phyloP scores from a whole-genome alignment of 208 protist genomes.

The Paratrypanosoma confusum region DNA sequence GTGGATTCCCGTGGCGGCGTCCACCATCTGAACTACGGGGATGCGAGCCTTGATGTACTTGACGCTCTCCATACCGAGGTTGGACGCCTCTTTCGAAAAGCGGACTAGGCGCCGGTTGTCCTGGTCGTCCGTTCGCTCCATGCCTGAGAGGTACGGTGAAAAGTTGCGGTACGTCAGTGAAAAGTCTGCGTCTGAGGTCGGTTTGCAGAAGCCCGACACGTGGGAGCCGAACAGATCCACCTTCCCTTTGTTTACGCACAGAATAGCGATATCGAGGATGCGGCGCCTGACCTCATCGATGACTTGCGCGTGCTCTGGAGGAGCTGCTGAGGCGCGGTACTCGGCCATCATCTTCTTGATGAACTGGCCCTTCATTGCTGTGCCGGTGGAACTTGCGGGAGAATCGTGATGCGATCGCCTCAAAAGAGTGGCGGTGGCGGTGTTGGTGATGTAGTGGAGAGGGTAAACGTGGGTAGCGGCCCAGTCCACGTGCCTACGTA shows the following conservation, averaged over 20 bases:
- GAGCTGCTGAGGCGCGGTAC: constrained; percentile 30
- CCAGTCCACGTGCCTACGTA: no score
- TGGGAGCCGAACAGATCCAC: constrained; percentile 79
- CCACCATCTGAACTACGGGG: constrained; percentile 77
- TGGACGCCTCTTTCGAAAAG: constrained; percentile 56
- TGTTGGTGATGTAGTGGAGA: not conserved
- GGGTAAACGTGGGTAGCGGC: not conserved
- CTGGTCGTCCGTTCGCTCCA: constrained; percentile 47
- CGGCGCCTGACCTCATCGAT: constrained; percentile 48
- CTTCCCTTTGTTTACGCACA: constrained; percentile 73
- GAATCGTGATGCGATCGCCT: not conserved
- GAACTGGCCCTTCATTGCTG: constrained; percentile 22
- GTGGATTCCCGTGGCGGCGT: constrained; percentile 55
- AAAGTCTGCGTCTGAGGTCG: constrained; percentile 65
- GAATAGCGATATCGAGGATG: constrained; percentile 51
- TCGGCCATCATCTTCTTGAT: constrained; percentile 64
- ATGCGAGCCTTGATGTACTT: constrained; percentile 68
- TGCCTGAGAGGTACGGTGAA: constrained; percentile 67
- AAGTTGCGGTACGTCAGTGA: constrained; percentile 84
- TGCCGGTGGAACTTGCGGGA: not conserved
- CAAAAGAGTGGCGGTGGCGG: not conserved
- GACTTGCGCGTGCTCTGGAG: constrained; percentile 19
- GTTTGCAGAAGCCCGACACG: constrained; percentile 73
- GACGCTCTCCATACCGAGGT: constrained; percentile 72
- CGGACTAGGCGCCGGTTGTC: constrained; percentile 58